These are phyloP conservation scores for Smittium culicis DNA, from an alignment of 371 early-diverging fungal genomes.

Conservation along the genomic window DNA sequence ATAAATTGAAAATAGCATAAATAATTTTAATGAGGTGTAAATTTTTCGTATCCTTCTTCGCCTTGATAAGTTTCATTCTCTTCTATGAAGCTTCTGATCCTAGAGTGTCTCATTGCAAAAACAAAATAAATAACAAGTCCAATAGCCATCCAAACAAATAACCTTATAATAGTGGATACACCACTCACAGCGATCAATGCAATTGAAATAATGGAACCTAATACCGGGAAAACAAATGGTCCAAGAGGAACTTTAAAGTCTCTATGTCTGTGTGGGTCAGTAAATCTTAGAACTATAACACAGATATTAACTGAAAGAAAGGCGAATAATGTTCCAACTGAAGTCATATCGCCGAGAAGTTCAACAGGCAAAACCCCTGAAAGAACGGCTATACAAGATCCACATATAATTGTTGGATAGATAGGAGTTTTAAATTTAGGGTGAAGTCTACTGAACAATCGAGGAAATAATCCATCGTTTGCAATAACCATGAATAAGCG, in stretches of 20 bases:
- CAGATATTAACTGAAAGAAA: constrained; percentile 8
- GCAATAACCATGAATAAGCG: constrained; percentile 69
- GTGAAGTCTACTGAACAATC: constrained; percentile 34
- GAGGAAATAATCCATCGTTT: constrained; percentile 56
- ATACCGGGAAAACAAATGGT: constrained; percentile 9
- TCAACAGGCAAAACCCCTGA: constrained; percentile 13
- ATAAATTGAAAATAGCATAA: too few species aligned
- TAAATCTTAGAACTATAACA: constrained; percentile 12
- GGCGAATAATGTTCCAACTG: constrained; percentile 10
- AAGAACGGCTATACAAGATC: constrained; percentile 6
- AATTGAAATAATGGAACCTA: constrained; percentile 44
- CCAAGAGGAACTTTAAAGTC: too few species aligned
- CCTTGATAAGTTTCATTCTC: too few species aligned
- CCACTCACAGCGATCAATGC: constrained; percentile 48
- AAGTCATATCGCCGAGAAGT: constrained; percentile 13
- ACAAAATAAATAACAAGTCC: constrained; percentile 53
- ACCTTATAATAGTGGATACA: constrained; percentile 37
- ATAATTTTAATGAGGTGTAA: too few species aligned
- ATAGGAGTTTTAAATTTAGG: constrained; percentile 11
- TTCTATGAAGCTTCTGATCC: background rate
- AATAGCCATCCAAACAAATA: constrained; percentile 52
- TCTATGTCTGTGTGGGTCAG: too few species aligned
- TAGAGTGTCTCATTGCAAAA: constrained; percentile 50
- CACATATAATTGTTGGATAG: constrained; percentile 2
- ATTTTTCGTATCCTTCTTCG: too few species aligned